Evolutionary conservation across 1,284 basidiomycete genomes (phyloP).

Genomic region (Thecaphora frezii): DNA sequence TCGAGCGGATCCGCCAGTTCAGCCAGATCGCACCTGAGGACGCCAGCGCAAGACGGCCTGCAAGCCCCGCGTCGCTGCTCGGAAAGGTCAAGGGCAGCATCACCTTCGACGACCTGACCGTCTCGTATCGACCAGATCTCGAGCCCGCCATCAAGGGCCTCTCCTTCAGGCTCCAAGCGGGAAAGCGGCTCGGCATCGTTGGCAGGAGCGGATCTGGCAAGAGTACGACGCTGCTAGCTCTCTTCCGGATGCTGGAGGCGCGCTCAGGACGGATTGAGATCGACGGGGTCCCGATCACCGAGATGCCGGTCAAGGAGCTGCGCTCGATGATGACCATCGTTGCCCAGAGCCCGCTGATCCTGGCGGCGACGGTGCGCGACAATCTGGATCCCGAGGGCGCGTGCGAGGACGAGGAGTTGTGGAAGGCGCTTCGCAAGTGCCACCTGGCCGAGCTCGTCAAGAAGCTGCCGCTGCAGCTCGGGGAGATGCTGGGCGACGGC

Average conservation of each 20-base stretch:
- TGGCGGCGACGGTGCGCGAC: conserved; percentile 48
- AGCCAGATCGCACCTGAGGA: conserved; percentile 38
- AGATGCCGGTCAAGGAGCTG: conserved; percentile 14
- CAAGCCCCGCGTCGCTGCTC: too few species aligned
- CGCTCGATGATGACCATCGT: conserved; percentile 44
- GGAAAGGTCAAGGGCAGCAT: conserved; percentile 12
- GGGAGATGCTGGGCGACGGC: conserved; percentile 17
- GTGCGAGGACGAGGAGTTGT: conserved; percentile 45
- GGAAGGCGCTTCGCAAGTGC: conserved; percentile 47
- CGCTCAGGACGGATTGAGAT: conserved; percentile 33
- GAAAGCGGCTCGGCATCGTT: conserved; percentile 35
- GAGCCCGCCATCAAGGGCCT: conserved; percentile 38
- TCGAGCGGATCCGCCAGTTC: conserved; percentile 58
- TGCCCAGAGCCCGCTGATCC: conserved; percentile 49
- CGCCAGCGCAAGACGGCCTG: conserved; percentile 1
- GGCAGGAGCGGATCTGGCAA: conserved; percentile 44
- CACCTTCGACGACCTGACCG: conserved; percentile 23
- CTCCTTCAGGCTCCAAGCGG: conserved; percentile 23
- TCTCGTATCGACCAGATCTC: conserved; percentile 26
- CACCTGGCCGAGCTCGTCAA: conserved; percentile 45
- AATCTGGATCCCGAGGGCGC: conserved; percentile 47
- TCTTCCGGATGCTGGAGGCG: conserved; percentile 44
- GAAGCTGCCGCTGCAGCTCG: conserved; percentile 35
- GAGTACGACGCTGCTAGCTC: conserved; percentile 40
- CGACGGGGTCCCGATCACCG: conserved; percentile 24